Evolutionary conservation across 768 basidiomycete species (phyloP).

Genomic region (Lactarius sanguifluus): DNA sequence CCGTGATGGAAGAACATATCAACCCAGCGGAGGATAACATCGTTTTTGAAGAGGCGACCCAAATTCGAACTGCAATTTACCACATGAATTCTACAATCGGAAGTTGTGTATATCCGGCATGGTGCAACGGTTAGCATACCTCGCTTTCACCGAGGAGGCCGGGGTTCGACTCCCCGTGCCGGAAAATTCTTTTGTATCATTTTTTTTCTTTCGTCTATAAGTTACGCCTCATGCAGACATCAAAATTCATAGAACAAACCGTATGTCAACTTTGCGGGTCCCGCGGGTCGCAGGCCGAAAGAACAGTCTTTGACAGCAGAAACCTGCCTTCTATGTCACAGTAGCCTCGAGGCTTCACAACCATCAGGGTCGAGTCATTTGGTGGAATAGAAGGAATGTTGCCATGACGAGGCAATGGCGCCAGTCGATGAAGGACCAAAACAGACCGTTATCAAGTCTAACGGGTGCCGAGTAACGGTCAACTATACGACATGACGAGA

Average conservation of each 20-base stretch:
- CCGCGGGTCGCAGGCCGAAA: background rate
- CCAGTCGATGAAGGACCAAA: background rate
- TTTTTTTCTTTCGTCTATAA: background rate
- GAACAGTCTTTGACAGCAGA: background rate
- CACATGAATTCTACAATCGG: background rate
- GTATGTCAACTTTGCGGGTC: no score
- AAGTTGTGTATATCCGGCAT: constrained; percentile 12
- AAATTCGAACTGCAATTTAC: background rate
- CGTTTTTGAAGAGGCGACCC: background rate
- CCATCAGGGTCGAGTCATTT: background rate
- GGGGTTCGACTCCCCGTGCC: constrained; percentile 29
- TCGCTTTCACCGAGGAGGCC: constrained; percentile 29
- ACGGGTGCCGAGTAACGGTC: background rate
- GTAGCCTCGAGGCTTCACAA: background rate
- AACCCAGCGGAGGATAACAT: background rate
- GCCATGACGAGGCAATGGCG: background rate
- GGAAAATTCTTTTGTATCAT: constrained; percentile 9
- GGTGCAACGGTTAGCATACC: constrained; percentile 29
- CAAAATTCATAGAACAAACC: no score
- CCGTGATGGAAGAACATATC: no score
- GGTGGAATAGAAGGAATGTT: background rate
- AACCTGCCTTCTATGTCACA: background rate
- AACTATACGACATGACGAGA: background rate
- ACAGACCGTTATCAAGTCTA: background rate
- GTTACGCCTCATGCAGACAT: background rate